A percentile compares a stretch with the other conserved stretches of the same genome.
Evolutionary conservation across 2,329 filamentous ascomycete species (phyloP).

Genomic region (Talaromyces sp.): DNA sequence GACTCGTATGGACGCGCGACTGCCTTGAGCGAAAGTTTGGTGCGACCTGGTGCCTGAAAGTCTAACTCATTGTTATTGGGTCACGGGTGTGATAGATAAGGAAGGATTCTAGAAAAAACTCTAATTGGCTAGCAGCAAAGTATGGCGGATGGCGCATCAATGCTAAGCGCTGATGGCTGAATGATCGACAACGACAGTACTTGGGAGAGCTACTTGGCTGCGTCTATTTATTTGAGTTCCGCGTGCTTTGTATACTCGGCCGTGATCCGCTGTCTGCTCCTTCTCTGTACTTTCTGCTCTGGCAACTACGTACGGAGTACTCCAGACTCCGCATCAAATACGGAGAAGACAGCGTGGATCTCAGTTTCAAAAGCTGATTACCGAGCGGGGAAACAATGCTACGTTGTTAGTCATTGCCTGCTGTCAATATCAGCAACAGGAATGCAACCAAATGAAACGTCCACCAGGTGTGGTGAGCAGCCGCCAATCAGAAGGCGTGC

Average conservation of each 20-base stretch:
- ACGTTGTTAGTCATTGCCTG: background rate
- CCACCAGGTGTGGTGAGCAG: background rate
- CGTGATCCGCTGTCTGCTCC: background rate
- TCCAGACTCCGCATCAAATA: background rate
- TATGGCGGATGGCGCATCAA: background rate
- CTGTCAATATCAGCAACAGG: background rate
- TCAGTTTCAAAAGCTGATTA: background rate
- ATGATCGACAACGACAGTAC: no score
- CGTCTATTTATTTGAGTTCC: no score
- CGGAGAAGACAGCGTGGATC: background rate
- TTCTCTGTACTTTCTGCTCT: background rate
- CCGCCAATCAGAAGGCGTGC: background rate
- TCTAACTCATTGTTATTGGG: background rate
- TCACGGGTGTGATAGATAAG: background rate
- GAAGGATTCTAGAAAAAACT: conserved; percentile 9
- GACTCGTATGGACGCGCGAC: background rate
- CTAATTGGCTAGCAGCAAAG: background rate
- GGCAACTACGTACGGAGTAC: background rate
- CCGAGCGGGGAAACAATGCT: background rate
- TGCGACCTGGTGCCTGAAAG: background rate
- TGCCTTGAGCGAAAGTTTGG: background rate
- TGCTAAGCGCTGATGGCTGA: no score
- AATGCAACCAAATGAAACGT: background rate
- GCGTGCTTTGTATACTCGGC: background rate
- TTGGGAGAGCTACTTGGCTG: no score